Evolutionary conservation across 1,284 basidiomycete genomes (phyloP).

Genomic region (Stereum hirsutum): DNA sequence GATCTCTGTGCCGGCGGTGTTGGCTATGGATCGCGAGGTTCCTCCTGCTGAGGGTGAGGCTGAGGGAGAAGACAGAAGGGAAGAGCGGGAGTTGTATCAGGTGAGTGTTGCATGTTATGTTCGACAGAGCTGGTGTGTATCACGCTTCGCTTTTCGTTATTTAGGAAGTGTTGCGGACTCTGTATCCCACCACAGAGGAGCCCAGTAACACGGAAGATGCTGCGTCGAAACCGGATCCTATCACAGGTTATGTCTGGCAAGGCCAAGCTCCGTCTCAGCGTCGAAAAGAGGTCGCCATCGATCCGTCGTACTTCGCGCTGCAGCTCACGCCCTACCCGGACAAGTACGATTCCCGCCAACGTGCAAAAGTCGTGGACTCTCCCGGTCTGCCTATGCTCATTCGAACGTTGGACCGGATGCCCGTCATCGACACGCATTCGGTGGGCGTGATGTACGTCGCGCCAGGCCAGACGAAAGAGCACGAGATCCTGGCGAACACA

Average conservation of each 20-base stretch:
- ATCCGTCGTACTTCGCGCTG: slow-evolving; percentile 83
- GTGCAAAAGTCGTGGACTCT: slow-evolving; percentile 48
- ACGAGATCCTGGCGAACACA: slow-evolving; percentile 83
- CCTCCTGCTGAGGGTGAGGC: slow-evolving; percentile 20
- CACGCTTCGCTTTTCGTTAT: not conserved
- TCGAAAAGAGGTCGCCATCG: slow-evolving; percentile 76
- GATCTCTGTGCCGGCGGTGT: slow-evolving; percentile 57
- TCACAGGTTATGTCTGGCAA: slow-evolving; percentile 81
- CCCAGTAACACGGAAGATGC: slow-evolving; percentile 9
- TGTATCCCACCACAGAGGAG: slow-evolving; percentile 12
- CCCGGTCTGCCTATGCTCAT: slow-evolving; percentile 46
- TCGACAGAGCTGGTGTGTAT: not conserved
- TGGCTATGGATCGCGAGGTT: slow-evolving; percentile 60
- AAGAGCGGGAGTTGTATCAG: slow-evolving; percentile 13
- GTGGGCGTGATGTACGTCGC: slow-evolving; percentile 96
- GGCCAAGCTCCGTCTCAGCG: slow-evolving; percentile 79
- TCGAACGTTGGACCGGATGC: slow-evolving; percentile 74
- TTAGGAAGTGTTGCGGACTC: slow-evolving; percentile 10
- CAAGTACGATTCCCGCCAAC: slow-evolving; percentile 22
- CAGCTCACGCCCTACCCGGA: slow-evolving; percentile 82
- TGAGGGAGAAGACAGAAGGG: too few species aligned
- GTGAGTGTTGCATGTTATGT: slow-evolving; percentile 3
- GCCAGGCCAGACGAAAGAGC: slow-evolving; percentile 80
- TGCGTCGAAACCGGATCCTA: slow-evolving; percentile 23
- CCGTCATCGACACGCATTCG: slow-evolving; percentile 97